These are phyloP conservation scores for Iberis pinnata DNA, from an alignment of 345 rosid species.

Conservation along the genomic window DNA sequence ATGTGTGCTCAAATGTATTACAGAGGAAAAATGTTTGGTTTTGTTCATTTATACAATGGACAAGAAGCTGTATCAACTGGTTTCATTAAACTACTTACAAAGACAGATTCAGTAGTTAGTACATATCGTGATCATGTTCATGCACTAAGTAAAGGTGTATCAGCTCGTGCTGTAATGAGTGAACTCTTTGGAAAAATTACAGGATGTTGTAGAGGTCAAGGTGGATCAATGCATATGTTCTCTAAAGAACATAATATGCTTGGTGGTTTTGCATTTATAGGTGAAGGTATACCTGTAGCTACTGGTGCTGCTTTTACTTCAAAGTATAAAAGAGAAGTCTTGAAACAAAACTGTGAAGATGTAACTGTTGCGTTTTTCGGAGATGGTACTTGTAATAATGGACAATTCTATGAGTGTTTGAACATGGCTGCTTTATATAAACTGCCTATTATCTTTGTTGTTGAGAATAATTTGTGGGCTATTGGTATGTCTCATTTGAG, in stretches of 20 bases:
- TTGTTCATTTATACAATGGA: slow-evolving; percentile 79
- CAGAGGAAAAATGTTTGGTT: slow-evolving; percentile 83
- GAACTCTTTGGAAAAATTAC: slow-evolving; percentile 79
- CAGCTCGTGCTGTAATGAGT: slow-evolving; percentile 81
- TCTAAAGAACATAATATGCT: slow-evolving; percentile 75
- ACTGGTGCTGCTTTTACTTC: slow-evolving; percentile 71
- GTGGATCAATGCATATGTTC: slow-evolving; percentile 91
- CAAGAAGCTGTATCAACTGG: slow-evolving; percentile 85
- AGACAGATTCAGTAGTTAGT: slow-evolving; percentile 58
- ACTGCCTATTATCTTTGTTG: slow-evolving; percentile 75
- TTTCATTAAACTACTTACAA: slow-evolving; percentile 56
- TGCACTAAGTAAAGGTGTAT: slow-evolving; percentile 74
- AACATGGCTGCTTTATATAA: slow-evolving; percentile 83
- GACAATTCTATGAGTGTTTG: slow-evolving; percentile 80
- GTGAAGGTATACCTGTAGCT: slow-evolving; percentile 80
- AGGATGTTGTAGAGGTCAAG: slow-evolving; percentile 84
- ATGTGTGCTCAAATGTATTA: slow-evolving; percentile 96
- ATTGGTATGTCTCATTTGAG: slow-evolving; percentile 84
- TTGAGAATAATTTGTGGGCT: slow-evolving; percentile 88
- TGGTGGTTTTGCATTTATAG: slow-evolving; percentile 84
- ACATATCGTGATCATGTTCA: slow-evolving; percentile 85
- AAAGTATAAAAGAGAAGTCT: slow-evolving; percentile 62
- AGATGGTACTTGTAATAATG: slow-evolving; percentile 80
- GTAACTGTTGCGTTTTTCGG: slow-evolving; percentile 76
- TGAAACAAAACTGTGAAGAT: slow-evolving; percentile 55